Percentiles rank a stretch among this genome's conserved stretches.
Evolutionary conservation across 2,329 filamentous ascomycete species (phyloP).

Genomic region (Metarhizium anisopliae): DNA sequence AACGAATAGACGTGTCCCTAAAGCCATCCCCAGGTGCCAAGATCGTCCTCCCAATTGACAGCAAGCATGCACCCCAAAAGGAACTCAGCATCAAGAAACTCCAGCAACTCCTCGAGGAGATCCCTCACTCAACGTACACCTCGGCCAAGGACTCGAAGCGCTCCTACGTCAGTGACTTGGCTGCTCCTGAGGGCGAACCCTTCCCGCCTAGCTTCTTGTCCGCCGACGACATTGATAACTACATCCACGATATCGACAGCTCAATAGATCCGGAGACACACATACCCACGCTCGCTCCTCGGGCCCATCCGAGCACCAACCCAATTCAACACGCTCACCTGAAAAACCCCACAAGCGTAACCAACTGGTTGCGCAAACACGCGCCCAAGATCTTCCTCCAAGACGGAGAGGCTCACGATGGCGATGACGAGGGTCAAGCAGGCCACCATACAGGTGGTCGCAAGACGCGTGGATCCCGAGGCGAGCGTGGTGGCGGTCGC

Average conservation of each 20-base stretch:
- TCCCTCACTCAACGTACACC: conserved; percentile 41
- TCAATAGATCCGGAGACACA: conserved; percentile 34
- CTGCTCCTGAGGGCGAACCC: conserved; percentile 39
- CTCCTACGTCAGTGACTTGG: conserved; percentile 39
- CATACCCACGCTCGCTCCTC: conserved; percentile 43
- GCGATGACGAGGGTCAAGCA: conserved; percentile 29
- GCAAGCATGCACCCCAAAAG: conserved; percentile 28
- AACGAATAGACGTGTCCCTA: conserved; percentile 63
- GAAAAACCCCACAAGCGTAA: conserved; percentile 80
- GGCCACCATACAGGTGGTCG: conserved; percentile 19
- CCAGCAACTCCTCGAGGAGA: conserved; percentile 39
- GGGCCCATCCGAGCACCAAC: conserved; percentile 27
- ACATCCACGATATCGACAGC: conserved; percentile 56
- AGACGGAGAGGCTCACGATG: conserved; percentile 42
- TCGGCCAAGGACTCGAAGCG: conserved; percentile 57
- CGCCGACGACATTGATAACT: conserved; percentile 64
- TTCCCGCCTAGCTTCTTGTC: conserved; percentile 59
- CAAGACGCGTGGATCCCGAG: conserved; percentile 21
- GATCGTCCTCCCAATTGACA: conserved; percentile 22
- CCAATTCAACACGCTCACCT: conserved; percentile 31
- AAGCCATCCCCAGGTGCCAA: conserved; percentile 33
- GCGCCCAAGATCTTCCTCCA: conserved; percentile 79
- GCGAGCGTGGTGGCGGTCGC: conserved; percentile 20
- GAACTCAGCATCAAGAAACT: conserved; percentile 37
- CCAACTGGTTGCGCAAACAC: conserved; percentile 88